These are phyloP conservation scores for Cytospora chrysosperma DNA, from an alignment of 2,329 filamentous ascomycete species.

Conservation along the genomic window DNA sequence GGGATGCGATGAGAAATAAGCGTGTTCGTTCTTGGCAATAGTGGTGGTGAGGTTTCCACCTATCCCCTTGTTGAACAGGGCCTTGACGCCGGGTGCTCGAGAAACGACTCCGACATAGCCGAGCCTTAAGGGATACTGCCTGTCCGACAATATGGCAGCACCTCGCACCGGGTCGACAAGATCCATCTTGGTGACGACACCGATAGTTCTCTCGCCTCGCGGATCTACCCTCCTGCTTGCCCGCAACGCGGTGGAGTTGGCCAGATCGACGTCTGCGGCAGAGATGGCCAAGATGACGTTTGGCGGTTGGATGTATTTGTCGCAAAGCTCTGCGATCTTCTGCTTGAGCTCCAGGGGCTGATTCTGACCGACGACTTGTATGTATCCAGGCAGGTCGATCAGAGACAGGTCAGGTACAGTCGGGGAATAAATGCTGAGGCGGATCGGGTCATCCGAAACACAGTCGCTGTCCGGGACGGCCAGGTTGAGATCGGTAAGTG, in stretches of 20 bases:
- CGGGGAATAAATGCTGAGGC: conserved; percentile 91
- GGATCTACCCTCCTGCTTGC: conserved; percentile 92
- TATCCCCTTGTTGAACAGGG: conserved; percentile 80
- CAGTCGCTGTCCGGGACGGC: conserved; percentile 89
- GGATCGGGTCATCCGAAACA: conserved; percentile 94
- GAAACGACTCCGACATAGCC: conserved; percentile 96
- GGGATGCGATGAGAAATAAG: conserved; percentile 83
- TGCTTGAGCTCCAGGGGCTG: conserved; percentile 91
- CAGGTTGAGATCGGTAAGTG: conserved; percentile 89
- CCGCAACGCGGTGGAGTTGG: conserved; percentile 89
- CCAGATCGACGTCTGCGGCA: conserved; percentile 93
- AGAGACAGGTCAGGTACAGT: conserved; percentile 93
- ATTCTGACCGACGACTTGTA: conserved; percentile 88
- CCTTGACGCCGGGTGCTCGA: conserved; percentile 66
- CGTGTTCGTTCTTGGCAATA: conserved; percentile 83
- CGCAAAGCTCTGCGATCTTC: conserved; percentile 92
- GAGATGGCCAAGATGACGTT: conserved; percentile 98
- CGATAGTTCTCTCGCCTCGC: conserved; percentile 91
- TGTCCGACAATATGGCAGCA: conserved; percentile 75
- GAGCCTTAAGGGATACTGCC: conserved; percentile 90
- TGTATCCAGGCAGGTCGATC: conserved; percentile 96
- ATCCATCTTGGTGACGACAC: conserved; percentile 99
- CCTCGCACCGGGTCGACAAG: conserved; percentile 83
- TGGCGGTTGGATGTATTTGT: conserved; percentile 95
- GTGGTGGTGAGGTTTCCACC: conserved; percentile 71